These are phyloP conservation scores for Lachancea sp. DNA, from an alignment of 805 yeast species.

Conservation along the genomic window DNA sequence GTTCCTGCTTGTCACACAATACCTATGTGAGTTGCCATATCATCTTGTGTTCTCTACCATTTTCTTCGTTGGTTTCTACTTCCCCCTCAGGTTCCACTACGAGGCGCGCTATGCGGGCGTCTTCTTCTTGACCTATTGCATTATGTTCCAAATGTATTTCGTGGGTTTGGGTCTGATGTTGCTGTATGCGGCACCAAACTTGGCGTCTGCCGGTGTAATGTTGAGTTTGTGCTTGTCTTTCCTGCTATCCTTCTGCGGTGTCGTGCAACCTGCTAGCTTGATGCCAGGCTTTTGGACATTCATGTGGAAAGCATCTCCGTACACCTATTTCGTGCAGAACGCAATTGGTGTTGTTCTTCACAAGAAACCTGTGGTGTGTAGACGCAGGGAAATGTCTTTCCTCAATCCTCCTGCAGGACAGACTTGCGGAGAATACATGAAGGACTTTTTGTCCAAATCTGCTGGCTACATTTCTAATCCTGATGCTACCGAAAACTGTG, in stretches of 20 bases:
- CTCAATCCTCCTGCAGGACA: slow-evolving; percentile 51
- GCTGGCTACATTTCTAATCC: slow-evolving; percentile 57
- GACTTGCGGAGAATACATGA: slow-evolving; percentile 57
- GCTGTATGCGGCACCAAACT: slow-evolving; percentile 55
- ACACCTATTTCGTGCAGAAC: slow-evolving; percentile 61
- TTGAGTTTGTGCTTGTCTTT: slow-evolving; percentile 51
- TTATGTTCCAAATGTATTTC: slow-evolving; percentile 42
- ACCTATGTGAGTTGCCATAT: slow-evolving; percentile 56
- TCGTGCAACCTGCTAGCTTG: slow-evolving; percentile 46
- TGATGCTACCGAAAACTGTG: slow-evolving; percentile 42
- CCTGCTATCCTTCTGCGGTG: slow-evolving; percentile 62
- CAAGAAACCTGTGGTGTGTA: slow-evolving; percentile 46
- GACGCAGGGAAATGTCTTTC: slow-evolving; percentile 41
- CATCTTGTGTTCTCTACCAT: slow-evolving; percentile 43
- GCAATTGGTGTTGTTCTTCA: slow-evolving; percentile 46
- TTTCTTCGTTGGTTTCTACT: slow-evolving; percentile 48
- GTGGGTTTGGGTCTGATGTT: slow-evolving; percentile 46
- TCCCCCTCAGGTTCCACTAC: slow-evolving; percentile 39
- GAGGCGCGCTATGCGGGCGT: slow-evolving; percentile 42
- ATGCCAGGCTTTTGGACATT: slow-evolving; percentile 84
- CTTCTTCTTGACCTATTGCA: slow-evolving; percentile 39
- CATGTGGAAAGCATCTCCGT: slow-evolving; percentile 70
- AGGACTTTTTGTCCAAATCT: slow-evolving; percentile 34
- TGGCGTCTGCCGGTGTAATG: slow-evolving; percentile 60
- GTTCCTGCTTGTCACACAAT: slow-evolving; percentile 47